Conservation (phyloP, 2,329 filamentous ascomycete species). For the Pseudocercospora macadamiae region DNA sequence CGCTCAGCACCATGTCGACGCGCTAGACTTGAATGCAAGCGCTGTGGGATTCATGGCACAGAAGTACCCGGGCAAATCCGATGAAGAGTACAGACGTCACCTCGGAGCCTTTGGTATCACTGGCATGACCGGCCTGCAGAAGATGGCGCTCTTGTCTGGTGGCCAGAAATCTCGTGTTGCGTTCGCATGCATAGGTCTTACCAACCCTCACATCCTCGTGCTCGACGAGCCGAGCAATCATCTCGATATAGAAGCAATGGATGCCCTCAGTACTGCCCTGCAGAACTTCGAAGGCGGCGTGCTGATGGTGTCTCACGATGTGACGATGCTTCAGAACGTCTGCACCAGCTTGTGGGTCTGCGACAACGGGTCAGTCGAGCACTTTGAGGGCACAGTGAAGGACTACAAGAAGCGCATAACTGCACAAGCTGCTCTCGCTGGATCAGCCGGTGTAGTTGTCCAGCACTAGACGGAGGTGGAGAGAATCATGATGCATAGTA, state of each 20-base stretch:
- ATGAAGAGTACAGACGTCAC: conserved; percentile 95
- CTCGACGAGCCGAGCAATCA: conserved; percentile 99
- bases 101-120: conserved; percentile 85
- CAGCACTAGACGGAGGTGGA: conserved; percentile 38
- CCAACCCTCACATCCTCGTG: conserved; percentile 94
- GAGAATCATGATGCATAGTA: too few relatives aligned
- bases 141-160: conserved; percentile 91
- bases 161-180: conserved; percentile 98
- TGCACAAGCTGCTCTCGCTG: conserved; percentile 67
- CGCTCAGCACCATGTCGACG: conserved; percentile 97
- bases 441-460: conserved; percentile 75
- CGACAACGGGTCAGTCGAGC: conserved; percentile 89
- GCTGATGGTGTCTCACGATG: conserved; percentile 95
- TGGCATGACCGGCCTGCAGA: conserved; percentile 93
- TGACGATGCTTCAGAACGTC: conserved; percentile 96
- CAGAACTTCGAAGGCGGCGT: conserved; percentile 90
- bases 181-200: conserved; percentile 92
- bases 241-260: conserved; percentile 98
- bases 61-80: conserved; percentile 83
- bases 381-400: conserved; percentile 93
- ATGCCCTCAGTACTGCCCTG: conserved; percentile 80
- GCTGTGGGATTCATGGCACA: conserved; percentile 97
- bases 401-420: conserved; percentile 97
- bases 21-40: conserved; percentile 83
- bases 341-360: conserved; percentile 97